A percentile compares a stretch with the other conserved stretches of the same genome.
phyloP scores from a whole-genome alignment of 352 stramenopile species.

The Globisporangium irregulare region DNA sequence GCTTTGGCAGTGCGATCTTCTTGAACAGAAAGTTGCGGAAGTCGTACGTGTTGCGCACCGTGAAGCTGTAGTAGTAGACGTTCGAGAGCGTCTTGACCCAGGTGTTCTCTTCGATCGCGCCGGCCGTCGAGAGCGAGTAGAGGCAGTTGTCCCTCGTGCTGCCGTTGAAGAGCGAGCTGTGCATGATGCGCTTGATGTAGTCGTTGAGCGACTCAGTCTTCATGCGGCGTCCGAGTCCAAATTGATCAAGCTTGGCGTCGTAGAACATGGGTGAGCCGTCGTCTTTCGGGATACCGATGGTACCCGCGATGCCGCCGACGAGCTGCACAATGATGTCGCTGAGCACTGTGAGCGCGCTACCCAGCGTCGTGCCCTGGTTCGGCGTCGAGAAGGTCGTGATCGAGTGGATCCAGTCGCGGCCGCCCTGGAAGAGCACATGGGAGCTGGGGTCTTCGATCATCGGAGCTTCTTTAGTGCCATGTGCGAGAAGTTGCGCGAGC shows the following conservation, averaged over 20 bases:
- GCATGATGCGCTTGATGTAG: conserved; percentile 17
- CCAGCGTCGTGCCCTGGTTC: conserved; percentile 28
- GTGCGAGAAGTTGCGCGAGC: conserved; percentile 35
- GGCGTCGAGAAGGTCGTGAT: conserved; percentile 27
- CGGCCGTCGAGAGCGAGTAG: conserved; percentile 15
- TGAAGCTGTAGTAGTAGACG: conserved; percentile 24
- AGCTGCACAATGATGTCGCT: conserved; percentile 17
- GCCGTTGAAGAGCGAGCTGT: conserved; percentile 9
- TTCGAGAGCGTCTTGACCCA: conserved; percentile 22
- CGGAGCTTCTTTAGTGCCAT: conserved; percentile 29
- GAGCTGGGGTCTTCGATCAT: conserved; percentile 24
- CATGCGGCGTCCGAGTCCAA: conserved; percentile 2
- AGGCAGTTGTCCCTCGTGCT: conserved; percentile 16
- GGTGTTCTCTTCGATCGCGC: conserved; percentile 14
- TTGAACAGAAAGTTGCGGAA: conserved; percentile 7
- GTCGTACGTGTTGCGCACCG: conserved; percentile 11
- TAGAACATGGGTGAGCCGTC: conserved; percentile 15
- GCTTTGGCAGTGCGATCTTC: conserved; percentile 14
- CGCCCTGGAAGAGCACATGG: conserved; percentile 24
- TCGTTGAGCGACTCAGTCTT: conserved; percentile 10
- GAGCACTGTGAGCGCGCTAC: conserved; percentile 18
- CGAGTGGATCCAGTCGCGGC: conserved; percentile 33
- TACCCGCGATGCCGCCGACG: conserved; percentile 19
- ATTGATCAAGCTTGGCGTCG: conserved; percentile 21
- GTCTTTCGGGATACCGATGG: not conserved